Conservation (phyloP, 2,329 filamentous ascomycete species). For the Alternaria alternata region DNA sequence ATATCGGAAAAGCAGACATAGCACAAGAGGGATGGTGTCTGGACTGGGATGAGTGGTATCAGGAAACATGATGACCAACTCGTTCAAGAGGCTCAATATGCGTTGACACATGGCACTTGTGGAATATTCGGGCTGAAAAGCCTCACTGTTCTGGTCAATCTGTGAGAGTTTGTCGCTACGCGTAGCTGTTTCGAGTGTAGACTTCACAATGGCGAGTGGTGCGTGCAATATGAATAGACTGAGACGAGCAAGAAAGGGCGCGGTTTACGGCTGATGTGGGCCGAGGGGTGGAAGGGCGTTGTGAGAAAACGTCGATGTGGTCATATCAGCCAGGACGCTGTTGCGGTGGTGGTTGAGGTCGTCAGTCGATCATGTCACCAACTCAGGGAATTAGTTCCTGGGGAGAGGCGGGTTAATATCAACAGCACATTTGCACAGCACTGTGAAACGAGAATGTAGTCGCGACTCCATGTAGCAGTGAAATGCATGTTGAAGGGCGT, state of each 20-base stretch:
- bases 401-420: too few species aligned
- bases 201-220: background rate
- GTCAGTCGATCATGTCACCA: background rate
- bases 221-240: conserved; percentile 6
- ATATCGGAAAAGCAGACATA: conserved; percentile 5
- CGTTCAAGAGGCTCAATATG: background rate
- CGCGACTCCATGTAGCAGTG: too few species aligned
- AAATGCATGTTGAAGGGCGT: too few species aligned
- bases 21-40: conserved; percentile 1
- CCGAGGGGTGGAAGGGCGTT: background rate
- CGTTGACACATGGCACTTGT: background rate
- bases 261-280: background rate
- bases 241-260: conserved; percentile 10
- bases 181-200: background rate
- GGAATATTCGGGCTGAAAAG: background rate
- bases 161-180: background rate
- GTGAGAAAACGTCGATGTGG: background rate
- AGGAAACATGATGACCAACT: background rate
- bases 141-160: background rate
- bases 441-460: too few species aligned
- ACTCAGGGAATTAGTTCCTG: too few species aligned
- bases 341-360: background rate
- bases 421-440: too few species aligned
- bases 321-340: background rate
- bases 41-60: background rate